These are phyloP conservation scores for Chalciporus sp. DNA, from an alignment of 1,284 basidiomycete species.

Conservation along the genomic window DNA sequence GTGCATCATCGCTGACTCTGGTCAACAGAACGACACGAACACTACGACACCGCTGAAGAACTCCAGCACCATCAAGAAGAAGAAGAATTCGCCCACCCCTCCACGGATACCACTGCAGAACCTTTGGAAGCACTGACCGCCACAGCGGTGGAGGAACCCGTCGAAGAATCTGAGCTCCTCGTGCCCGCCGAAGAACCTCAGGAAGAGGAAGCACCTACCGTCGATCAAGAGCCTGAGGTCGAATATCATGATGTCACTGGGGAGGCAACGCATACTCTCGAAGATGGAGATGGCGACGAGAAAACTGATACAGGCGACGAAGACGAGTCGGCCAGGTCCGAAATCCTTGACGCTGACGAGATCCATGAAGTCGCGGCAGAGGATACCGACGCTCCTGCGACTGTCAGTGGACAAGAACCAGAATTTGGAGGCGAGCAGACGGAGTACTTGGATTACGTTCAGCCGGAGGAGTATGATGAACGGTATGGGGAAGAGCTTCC, in stretches of 20 bases:
- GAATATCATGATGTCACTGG: conserved; percentile 19
- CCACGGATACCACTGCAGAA: not conserved
- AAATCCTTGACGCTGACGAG: conserved; percentile 35
- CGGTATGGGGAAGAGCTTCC: conserved; percentile 34
- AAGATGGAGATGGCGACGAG: conserved; percentile 27
- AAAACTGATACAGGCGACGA: conserved; percentile 25
- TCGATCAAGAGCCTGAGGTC: conserved; percentile 6
- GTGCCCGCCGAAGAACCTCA: conserved; percentile 9
- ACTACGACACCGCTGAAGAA: conserved; percentile 12
- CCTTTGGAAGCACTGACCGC: conserved; percentile 1
- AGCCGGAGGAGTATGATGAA: conserved; percentile 35
- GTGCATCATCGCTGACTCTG: conserved; percentile 1
- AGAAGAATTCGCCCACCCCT: not conserved
- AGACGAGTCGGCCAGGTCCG: conserved; percentile 19
- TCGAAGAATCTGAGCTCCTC: conserved; percentile 10
- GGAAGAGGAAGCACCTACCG: conserved; percentile 1
- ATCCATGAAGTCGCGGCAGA: conserved; percentile 26
- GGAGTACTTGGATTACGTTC: conserved; percentile 32
- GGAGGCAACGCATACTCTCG: conserved; percentile 15
- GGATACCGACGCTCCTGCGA: conserved; percentile 18
- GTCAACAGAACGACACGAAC: conserved; percentile 17
- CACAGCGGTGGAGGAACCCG: conserved; percentile 20
- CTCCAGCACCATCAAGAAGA: conserved; percentile 6
- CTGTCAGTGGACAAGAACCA: conserved; percentile 8
- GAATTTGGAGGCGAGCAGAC: conserved; percentile 32